These are phyloP conservation scores for Fusarium buharicum DNA, from an alignment of 2,329 filamentous ascomycete genomes.

Conservation along the genomic window DNA sequence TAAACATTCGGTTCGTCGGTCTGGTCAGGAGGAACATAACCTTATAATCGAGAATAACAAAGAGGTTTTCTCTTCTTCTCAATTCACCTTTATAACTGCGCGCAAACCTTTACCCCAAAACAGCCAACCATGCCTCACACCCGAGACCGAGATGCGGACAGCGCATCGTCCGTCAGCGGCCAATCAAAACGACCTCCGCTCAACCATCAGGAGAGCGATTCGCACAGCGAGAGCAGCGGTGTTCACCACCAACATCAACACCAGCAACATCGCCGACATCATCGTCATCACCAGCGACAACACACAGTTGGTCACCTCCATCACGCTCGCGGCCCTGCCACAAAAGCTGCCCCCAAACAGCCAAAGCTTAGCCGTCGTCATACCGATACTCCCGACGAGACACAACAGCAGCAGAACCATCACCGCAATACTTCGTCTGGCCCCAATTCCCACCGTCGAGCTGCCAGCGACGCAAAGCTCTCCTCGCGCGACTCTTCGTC, in stretches of 20 bases:
- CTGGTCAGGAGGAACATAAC: constrained; percentile 35
- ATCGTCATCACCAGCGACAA: constrained; percentile 50
- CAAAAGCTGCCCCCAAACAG: constrained; percentile 62
- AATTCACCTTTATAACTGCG: background rate
- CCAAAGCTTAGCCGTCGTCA: constrained; percentile 58
- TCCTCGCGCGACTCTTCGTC: constrained; percentile 56
- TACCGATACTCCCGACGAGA: constrained; percentile 51
- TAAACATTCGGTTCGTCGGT: constrained; percentile 27
- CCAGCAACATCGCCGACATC: constrained; percentile 48
- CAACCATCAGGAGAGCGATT: constrained; percentile 51
- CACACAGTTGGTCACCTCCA: constrained; percentile 55
- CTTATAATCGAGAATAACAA: constrained; percentile 28
- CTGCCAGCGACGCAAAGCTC: constrained; percentile 63
- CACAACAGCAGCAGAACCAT: constrained; percentile 44
- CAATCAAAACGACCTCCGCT: constrained; percentile 66
- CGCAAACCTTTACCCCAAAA: constrained; percentile 8
- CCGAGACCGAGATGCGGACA: constrained; percentile 60
- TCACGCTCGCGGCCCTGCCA: constrained; percentile 63
- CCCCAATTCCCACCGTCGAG: constrained; percentile 57
- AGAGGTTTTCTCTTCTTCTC: background rate
- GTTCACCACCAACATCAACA: constrained; percentile 48
- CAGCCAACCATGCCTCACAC: constrained; percentile 55
- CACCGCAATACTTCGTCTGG: constrained; percentile 19
- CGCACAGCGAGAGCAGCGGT: constrained; percentile 47
- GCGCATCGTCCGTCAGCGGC: constrained; percentile 58